These are phyloP conservation scores for Globisporangium emineosum DNA, from an alignment of 352 stramenopile genomes.

Conservation along the genomic window DNA sequence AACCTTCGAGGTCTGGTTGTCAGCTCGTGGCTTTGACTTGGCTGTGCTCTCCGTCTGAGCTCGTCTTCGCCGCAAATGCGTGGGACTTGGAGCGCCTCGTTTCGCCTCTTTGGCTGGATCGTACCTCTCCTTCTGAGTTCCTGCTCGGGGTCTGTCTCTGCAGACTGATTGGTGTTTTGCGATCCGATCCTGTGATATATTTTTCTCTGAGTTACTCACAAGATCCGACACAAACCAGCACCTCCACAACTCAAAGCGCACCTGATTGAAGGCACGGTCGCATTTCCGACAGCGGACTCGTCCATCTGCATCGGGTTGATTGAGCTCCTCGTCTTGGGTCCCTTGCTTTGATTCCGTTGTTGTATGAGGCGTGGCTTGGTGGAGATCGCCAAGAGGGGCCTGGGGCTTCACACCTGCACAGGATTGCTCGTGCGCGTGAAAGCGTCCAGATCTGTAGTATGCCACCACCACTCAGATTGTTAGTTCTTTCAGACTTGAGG, in stretches of 20 bases:
- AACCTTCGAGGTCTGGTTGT: not conserved
- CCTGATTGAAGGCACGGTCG: constrained; percentile 41
- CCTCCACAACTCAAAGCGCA: too few relatives aligned
- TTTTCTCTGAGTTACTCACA: not conserved
- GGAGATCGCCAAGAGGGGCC: not conserved
- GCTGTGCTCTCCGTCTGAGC: not conserved
- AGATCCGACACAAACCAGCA: too few relatives aligned
- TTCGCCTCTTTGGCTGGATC: constrained; percentile 1
- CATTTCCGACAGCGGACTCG: constrained; percentile 59
- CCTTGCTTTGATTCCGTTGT: not conserved
- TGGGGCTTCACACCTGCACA: constrained; percentile 16
- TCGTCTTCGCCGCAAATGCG: not conserved
- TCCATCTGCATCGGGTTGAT: constrained; percentile 41
- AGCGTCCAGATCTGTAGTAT: constrained; percentile 23
- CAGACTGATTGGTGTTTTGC: constrained; percentile 72
- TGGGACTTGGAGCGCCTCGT: not conserved
- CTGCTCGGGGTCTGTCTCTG: constrained; percentile 1
- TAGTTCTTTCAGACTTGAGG: not conserved
- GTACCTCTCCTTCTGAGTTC: not conserved
- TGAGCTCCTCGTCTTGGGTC: constrained; percentile 23
- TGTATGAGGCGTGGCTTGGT: not conserved
- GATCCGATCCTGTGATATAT: constrained; percentile 49
- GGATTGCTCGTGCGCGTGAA: constrained; percentile 21
- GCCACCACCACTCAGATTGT: not conserved
- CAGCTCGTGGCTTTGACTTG: not conserved